phyloP scores from a whole-genome alignment of 1,284 basidiomycete species.

The Inonotus obliquus region DNA sequence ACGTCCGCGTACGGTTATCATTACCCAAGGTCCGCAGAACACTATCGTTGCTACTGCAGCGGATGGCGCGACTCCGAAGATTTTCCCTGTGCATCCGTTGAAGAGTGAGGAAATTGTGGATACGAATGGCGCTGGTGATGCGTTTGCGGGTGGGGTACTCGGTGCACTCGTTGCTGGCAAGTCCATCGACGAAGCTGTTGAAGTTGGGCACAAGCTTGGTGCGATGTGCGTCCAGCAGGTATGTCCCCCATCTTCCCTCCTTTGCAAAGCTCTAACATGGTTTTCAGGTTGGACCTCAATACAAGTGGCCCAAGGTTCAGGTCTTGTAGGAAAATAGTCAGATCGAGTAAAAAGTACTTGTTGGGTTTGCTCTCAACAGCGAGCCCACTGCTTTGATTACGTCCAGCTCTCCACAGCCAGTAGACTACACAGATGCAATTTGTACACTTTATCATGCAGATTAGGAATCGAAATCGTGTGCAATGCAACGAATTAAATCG shows the following conservation, averaged over 20 bases:
- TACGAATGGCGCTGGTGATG: conserved; percentile 99
- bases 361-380: conserved; percentile 18
- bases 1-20: conserved; percentile 79
- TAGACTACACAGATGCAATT: conserved; percentile 2
- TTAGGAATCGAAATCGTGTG: background rate
- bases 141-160: conserved; percentile 96
- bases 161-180: conserved; percentile 85
- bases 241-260: conserved; percentile 25
- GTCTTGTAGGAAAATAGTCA: conserved; percentile 41
- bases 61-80: conserved; percentile 48
- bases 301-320: conserved; percentile 73
- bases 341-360: background rate
- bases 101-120: conserved; percentile 79
- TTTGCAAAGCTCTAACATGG: background rate
- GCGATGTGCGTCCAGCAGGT: conserved; percentile 87
- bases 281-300: conserved; percentile 67
- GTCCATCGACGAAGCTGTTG: conserved; percentile 72
- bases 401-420: conserved; percentile 17
- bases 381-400: conserved; percentile 6
- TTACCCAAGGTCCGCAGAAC: conserved; percentile 86
- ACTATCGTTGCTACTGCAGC: conserved; percentile 76
- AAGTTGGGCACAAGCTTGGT: conserved; percentile 88
- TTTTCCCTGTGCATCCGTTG: conserved; percentile 63
- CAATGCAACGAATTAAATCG: background rate
- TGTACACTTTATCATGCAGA: conserved; percentile 1